Evolutionary conservation across 2,329 filamentous ascomycete species (phyloP).

Genomic region (Cladosporium sp.): DNA sequence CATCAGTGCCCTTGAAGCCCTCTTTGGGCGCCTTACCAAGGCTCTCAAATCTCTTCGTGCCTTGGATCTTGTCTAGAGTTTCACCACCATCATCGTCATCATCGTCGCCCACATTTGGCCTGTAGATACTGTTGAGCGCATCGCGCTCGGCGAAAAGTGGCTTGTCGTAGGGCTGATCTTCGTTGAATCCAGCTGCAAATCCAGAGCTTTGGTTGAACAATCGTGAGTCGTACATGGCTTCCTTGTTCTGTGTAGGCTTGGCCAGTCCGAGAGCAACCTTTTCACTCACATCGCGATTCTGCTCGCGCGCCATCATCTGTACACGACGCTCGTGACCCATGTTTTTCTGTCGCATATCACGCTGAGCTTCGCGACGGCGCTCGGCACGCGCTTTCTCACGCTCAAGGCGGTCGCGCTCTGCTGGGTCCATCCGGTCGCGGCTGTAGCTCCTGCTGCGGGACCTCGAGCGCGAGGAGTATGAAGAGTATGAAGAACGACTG

Average conservation of each 20-base stretch:
- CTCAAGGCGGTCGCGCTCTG: conserved; percentile 56
- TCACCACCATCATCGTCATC: conserved; percentile 78
- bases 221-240: conserved; percentile 95
- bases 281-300: conserved; percentile 94
- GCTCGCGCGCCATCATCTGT: conserved; percentile 90
- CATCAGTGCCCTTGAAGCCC: conserved; percentile 83
- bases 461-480: conserved; percentile 38
- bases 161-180: conserved; percentile 97
- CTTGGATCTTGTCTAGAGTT: conserved; percentile 82
- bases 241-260: conserved; percentile 87
- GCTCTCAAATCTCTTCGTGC: conserved; percentile 81
- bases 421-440: conserved; percentile 58
- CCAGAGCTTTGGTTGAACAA: conserved; percentile 93
- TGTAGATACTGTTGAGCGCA: conserved; percentile 90
- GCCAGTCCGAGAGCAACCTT: conserved; percentile 93
- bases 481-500: conserved; percentile 41
- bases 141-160: conserved; percentile 95
- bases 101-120: conserved; percentile 71
- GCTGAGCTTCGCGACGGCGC: conserved; percentile 76
- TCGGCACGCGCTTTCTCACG: conserved; percentile 77
- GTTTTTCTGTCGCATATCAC: conserved; percentile 85
- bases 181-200: conserved; percentile 86
- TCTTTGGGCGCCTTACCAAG: conserved; percentile 73
- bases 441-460: conserved; percentile 26
- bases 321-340: conserved; percentile 93